Evolutionary conservation across 352 stramenopile genomes (phyloP), one percentile per base, ranked within the genome.

Genomic region (Thalassiosira mediterranea): DNA sequence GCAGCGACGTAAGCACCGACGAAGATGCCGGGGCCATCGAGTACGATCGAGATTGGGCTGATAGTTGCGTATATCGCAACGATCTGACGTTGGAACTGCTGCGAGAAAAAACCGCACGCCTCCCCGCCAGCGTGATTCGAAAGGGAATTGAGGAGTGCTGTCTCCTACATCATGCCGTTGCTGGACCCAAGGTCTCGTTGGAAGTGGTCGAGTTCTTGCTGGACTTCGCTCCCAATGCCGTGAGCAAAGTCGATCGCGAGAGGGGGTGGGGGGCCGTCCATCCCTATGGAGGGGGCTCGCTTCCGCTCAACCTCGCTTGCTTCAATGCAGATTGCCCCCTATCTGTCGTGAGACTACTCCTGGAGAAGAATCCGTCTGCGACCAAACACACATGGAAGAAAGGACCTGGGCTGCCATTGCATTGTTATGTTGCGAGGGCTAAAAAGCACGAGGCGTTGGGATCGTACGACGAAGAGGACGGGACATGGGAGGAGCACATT

Each of bases 341-440:
- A 0, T 54, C 48, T 13, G 15, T 71, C 15, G 40, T 71, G 19
- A 31, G 44, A 51, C 48, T 62, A 5, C 17, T 71, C 1, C 2
- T 62, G 13, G 61, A 71, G 37, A 61, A 61, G 31, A 53, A 61
- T 54, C 34, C 61, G 29, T 60, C 49, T 29, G 61, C 61, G 40
- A 17, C 25, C 25, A 47, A 47, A 34, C 4, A 59, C 8, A 1
- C 29, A n/a, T 69, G 59, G 59, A 13, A 3, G 25, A 19, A 40
- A 34, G 8, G 11, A 42, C n/a, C n/a, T n/a, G 19, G 1, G 19
- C 47, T 34, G 11, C 61, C 61, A 53, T 62, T 71, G 48, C 48
- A 61, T 21, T 53, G 19, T 28, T 71, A 71, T 40, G 13, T 71
- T n/a, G 28, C n/a, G 23, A 71, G 61, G 28, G 47, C 61, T 0